Evolutionary conservation across 192 early-diverging fungal genomes (phyloP).

Genomic region (Piromyces sp.): DNA sequence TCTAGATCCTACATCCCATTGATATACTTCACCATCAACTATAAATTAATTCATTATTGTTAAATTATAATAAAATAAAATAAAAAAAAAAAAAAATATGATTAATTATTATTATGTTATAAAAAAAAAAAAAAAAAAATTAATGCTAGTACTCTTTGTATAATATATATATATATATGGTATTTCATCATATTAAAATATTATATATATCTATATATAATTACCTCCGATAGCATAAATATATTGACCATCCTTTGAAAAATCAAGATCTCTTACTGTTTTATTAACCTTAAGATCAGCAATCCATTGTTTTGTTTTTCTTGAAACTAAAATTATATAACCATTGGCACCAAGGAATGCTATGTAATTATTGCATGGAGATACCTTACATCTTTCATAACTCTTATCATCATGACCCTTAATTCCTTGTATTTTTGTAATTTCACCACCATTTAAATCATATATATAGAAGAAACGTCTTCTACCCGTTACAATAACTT

Average conservation of each 20-base stretch:
- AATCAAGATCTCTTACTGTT: constrained; percentile 47
- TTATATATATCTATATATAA: not conserved
- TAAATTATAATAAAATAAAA: too few relatives aligned
- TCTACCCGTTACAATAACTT: constrained; percentile 61
- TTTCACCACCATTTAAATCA: constrained; percentile 57
- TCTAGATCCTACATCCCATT: constrained; percentile 65
- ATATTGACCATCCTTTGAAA: constrained; percentile 60
- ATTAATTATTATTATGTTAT: too few relatives aligned
- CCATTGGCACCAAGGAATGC: constrained; percentile 67
- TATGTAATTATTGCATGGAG: constrained; percentile 52
- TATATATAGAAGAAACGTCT: constrained; percentile 68
- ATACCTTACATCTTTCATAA: constrained; percentile 48
- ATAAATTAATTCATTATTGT: not conserved
- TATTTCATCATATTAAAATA: too few relatives aligned
- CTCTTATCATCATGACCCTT: constrained; percentile 21
- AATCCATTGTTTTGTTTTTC: constrained; percentile 72
- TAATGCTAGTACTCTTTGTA: too few relatives aligned
- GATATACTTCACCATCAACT: constrained; percentile 69
- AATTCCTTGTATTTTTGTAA: constrained; percentile 53
- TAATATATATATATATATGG: too few relatives aligned
- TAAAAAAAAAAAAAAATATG: too few relatives aligned
- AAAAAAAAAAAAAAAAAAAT: too few relatives aligned
- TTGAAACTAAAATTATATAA: constrained; percentile 59
- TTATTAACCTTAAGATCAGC: constrained; percentile 81
- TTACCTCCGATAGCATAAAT: constrained; percentile 54